Percentiles rank a stretch among this genome's conserved stretches.
Evolutionary conservation across 192 early-diverging fungal species (phyloP).

Genomic region (Coemansia erecta): DNA sequence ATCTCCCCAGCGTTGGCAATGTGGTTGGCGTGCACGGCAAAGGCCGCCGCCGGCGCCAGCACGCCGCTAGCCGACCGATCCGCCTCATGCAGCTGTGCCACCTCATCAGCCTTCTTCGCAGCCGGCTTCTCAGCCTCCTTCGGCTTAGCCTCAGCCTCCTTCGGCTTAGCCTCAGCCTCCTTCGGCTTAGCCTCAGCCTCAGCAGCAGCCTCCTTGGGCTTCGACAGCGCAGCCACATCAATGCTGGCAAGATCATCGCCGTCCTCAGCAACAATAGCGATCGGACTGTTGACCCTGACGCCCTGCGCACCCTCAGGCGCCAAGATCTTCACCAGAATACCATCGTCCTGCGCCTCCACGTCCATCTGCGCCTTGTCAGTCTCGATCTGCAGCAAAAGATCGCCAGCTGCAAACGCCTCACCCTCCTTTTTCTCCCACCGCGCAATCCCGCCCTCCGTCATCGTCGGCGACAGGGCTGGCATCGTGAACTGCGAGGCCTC

Average conservation of each 20-base stretch:
- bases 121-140: too few species aligned
- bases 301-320: conserved; percentile 61
- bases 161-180: too few species aligned
- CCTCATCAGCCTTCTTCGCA: conserved; percentile 7
- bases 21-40: conserved; percentile 47
- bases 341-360: conserved; percentile 98
- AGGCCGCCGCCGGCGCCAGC: conserved; percentile 44
- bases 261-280: conserved; percentile 86
- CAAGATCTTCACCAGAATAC: conserved; percentile 92
- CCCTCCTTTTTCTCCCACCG: conserved; percentile 91
- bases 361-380: conserved; percentile 99
- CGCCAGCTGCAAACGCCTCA: conserved; percentile 84
- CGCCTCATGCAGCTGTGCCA: neutral
- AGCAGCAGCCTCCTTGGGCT: conserved; percentile 18
- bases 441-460: conserved; percentile 94
- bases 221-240: conserved; percentile 57
- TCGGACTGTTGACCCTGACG: conserved; percentile 70
- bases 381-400: conserved; percentile 92
- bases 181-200: neutral
- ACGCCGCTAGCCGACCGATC: conserved; percentile 21
- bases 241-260: conserved; percentile 82
- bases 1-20: conserved; percentile 50
- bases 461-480: conserved; percentile 99
- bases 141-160: too few species aligned
- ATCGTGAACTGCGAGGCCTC: conserved; percentile 69